Base-by-base conservation (phyloP, 371 early-diverging fungal species). In the Mucor lusitanicus region DNA sequence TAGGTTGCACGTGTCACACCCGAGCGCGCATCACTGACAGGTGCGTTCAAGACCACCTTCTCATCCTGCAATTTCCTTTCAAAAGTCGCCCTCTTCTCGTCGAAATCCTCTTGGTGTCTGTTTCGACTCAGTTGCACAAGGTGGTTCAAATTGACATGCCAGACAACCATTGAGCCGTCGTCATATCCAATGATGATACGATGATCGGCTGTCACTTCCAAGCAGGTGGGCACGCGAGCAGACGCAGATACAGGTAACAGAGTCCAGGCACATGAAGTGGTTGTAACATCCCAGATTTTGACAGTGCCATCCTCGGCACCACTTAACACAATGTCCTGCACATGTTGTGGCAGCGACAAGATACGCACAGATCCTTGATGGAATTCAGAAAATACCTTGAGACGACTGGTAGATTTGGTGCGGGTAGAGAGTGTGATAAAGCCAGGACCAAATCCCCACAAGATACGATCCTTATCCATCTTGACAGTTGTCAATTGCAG, bases 381-480 rank as follows among this genome's bases (percentile, higher is more conserved):
- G 35, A 82, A 80, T 9, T 74, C 73, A 2, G 75, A 63, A 65
- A 85, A 82, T 1, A 69, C 70, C 32, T 74, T 77, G 17, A 77
- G 69, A 25, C 78, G 69, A 53, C 74, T 63, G 11, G 69, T 71
- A 33, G 69, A 42, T 32, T 77, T 70, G 9, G 64, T 72, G 42
- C 73, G 9, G 4, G 55, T 62, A 11, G 80, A 74, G 40, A 85
- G 62, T 8, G 82, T 81, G 19, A 85, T 69, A 57, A 55, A 79
- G 0, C 84, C 82, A 17, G 70, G 27, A 6, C 46, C 61, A 63
- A 75, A 78, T 21, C 85, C 84, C 85, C 85, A 85, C 7, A 82
- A 42, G 30, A 82, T 81, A 15, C 82, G 79, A 50, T 82, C 72
- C n/a, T 72, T 70, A 25, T 83, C 81, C 25, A 82, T 70, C 35